phyloP scores from a whole-genome alignment of 352 stramenopile genomes.

The Pythium phragmiticola region DNA sequence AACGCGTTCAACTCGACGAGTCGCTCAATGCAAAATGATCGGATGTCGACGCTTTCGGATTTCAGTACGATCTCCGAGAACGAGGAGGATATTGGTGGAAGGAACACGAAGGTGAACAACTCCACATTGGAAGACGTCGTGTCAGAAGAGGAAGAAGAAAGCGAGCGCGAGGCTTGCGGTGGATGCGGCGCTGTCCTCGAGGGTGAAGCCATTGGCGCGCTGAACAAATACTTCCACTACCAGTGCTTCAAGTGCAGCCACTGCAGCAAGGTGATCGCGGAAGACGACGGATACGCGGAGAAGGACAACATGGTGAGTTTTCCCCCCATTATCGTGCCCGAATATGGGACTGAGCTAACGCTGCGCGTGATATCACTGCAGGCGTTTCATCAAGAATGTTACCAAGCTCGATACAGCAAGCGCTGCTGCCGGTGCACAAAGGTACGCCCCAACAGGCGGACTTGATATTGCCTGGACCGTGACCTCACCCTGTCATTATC shows the following conservation, averaged over 20 bases:
- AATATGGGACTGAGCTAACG: slow-evolving; percentile 7
- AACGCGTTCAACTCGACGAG: slow-evolving; percentile 38
- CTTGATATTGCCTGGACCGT: background rate
- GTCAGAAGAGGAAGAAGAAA: slow-evolving; percentile 50
- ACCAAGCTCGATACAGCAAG: slow-evolving; percentile 77
- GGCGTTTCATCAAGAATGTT: slow-evolving; percentile 81
- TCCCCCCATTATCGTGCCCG: background rate
- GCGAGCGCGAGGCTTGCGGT: slow-evolving; percentile 70
- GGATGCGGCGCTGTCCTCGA: slow-evolving; percentile 69
- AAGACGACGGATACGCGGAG: slow-evolving; percentile 81
- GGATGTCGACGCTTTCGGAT: slow-evolving; percentile 52
- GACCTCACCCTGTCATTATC: background rate
- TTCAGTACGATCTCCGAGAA: slow-evolving; percentile 56
- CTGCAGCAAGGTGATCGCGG: slow-evolving; percentile 63
- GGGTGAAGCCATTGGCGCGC: slow-evolving; percentile 72
- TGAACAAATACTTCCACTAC: slow-evolving; percentile 84
- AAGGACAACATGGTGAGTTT: slow-evolving; percentile 65
- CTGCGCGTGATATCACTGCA: slow-evolving; percentile 13
- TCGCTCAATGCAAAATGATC: slow-evolving; percentile 27
- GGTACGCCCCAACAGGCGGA: slow-evolving; percentile 22
- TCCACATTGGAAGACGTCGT: slow-evolving; percentile 20
- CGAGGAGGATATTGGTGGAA: slow-evolving; percentile 22
- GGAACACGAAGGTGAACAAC: slow-evolving; percentile 14
- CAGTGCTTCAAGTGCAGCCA: slow-evolving; percentile 86
- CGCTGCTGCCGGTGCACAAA: slow-evolving; percentile 76